phyloP scores from a whole-genome alignment of 345 rosid species.

The Acer saccharum region DNA sequence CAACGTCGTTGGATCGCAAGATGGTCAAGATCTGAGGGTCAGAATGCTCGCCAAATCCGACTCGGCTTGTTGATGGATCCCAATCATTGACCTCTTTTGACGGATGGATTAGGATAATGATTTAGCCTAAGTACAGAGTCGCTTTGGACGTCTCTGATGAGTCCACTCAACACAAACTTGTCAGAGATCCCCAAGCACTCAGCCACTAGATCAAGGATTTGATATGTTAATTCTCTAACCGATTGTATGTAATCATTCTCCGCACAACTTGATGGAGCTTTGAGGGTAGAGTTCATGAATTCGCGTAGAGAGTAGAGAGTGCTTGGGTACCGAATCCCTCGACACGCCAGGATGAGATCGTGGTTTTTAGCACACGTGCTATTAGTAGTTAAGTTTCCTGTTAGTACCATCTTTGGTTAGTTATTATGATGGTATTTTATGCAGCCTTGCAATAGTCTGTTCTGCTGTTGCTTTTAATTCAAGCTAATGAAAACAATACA shows the following conservation, averaged over 20 bases:
- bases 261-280: constrained; percentile 44
- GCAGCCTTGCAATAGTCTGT: too few relatives aligned
- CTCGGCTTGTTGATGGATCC: constrained; percentile 33
- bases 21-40: constrained; percentile 98
- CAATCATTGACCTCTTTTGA: constrained; percentile 4
- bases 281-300: too few relatives aligned
- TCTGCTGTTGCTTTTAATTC: too few relatives aligned
- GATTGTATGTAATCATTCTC: constrained; percentile 65
- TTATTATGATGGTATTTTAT: too few relatives aligned
- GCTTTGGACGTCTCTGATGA: constrained; percentile 69
- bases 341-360: too few relatives aligned
- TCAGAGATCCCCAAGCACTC: constrained; percentile 68
- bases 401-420: too few relatives aligned
- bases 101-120: constrained; percentile 61
- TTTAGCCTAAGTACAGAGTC: constrained; percentile 80
- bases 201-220: constrained; percentile 61
- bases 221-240: constrained; percentile 60
- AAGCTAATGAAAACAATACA: too few relatives aligned
- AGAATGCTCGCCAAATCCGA: constrained; percentile 94
- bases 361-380: too few relatives aligned
- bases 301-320: too few relatives aligned
- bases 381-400: too few relatives aligned
- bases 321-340: too few relatives aligned
- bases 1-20: constrained; percentile 86
- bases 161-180: constrained; percentile 51